Conservation (phyloP, 2,329 filamentous ascomycete species). For the Neofusicoccum umdonicola region DNA sequence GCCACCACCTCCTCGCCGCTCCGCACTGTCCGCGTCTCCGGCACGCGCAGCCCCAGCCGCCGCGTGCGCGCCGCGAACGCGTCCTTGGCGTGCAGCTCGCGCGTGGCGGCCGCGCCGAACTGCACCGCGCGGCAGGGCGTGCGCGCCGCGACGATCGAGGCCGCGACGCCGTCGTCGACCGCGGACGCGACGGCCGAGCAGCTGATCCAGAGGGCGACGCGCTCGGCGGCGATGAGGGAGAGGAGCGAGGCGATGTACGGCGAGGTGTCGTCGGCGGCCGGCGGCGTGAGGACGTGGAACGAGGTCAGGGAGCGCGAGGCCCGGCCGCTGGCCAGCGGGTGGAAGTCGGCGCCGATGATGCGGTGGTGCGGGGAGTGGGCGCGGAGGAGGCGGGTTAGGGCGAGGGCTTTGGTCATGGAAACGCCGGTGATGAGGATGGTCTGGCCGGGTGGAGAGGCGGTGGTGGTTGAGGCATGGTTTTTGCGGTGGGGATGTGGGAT, state of each 20-base stretch:
- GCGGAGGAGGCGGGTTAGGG: conserved; percentile 64
- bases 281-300: conserved; percentile 53
- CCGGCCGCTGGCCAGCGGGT: conserved; percentile 43
- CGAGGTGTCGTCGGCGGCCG: conserved; percentile 22
- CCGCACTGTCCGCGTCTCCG: conserved; percentile 51
- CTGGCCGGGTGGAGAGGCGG: conserved; percentile 30
- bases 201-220: conserved; percentile 69
- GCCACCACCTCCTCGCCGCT: conserved; percentile 53
- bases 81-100: conserved; percentile 62
- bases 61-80: conserved; percentile 61
- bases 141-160: conserved; percentile 56
- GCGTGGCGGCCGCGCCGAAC: conserved; percentile 57
- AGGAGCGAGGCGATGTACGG: conserved; percentile 58
- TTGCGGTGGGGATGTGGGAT: conserved; percentile 21
- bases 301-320: conserved; percentile 56
- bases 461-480: neutral
- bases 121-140: conserved; percentile 63
- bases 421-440: conserved; percentile 71
- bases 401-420: conserved; percentile 68
- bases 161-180: conserved; percentile 59
- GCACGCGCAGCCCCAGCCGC: conserved; percentile 41
- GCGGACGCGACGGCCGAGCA: conserved; percentile 68
- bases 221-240: conserved; percentile 58
- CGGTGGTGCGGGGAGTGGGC: conserved; percentile 55
- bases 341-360: conserved; percentile 70